Evolutionary conservation across 495 filamentous ascomycete genomes (phyloP).

Genomic region (Aspergillus diversus): DNA sequence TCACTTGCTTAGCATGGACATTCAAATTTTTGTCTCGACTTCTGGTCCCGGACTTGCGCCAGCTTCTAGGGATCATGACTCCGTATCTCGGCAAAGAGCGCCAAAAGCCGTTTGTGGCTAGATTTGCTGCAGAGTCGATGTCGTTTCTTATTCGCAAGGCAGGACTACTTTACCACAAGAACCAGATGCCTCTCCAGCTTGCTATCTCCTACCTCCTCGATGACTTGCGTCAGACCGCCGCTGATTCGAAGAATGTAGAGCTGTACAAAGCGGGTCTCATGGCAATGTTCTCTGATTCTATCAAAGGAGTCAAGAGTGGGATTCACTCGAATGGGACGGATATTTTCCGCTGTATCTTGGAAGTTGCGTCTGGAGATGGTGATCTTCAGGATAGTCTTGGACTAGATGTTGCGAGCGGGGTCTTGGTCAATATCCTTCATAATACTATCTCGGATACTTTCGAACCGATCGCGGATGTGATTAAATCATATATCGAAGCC

Average conservation of each 20-base stretch:
- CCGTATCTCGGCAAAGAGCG: constrained; percentile 82
- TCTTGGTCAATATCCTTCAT: constrained; percentile 79
- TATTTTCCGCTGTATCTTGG: constrained; percentile 67
- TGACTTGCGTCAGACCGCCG: constrained; percentile 61
- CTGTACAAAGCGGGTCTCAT: constrained; percentile 83
- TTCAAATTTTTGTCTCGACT: constrained; percentile 95
- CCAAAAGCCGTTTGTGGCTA: constrained; percentile 80
- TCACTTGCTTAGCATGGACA: constrained; percentile 89
- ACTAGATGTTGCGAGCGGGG: constrained; percentile 70
- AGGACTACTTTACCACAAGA: constrained; percentile 70
- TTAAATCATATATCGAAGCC: constrained; percentile 54
- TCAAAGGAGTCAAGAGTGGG: constrained; percentile 77
- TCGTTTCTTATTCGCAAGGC: constrained; percentile 93
- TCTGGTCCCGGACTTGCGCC: constrained; percentile 80
- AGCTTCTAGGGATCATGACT: constrained; percentile 79
- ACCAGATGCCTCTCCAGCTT: constrained; percentile 64
- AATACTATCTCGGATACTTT: constrained; percentile 71
- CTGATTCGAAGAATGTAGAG: constrained; percentile 52
- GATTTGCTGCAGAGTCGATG: constrained; percentile 93
- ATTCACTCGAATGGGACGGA: constrained; percentile 79
- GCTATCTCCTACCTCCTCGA: constrained; percentile 70
- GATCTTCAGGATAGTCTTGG: constrained; percentile 50
- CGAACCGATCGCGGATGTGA: constrained; percentile 59
- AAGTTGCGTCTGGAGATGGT: constrained; percentile 50
- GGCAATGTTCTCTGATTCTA: constrained; percentile 85